These are phyloP conservation scores for Diaporthe caulivora DNA, from an alignment of 2,329 filamentous ascomycete genomes.

Conservation along the genomic window DNA sequence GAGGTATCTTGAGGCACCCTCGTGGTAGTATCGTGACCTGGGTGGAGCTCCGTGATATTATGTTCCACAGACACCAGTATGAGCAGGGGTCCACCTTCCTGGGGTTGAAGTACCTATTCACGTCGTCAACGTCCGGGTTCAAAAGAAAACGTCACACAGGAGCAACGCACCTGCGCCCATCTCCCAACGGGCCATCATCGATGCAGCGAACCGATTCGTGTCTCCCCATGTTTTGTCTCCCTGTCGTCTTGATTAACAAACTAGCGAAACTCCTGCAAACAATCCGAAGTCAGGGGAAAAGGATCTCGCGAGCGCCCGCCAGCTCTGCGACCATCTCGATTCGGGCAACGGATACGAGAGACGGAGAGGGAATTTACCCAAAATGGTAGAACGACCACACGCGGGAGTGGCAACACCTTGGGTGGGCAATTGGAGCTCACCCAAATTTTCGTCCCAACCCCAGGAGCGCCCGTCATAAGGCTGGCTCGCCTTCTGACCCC, in stretches of 20 bases:
- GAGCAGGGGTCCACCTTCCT: background rate
- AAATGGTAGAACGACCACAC: background rate
- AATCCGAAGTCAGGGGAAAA: background rate
- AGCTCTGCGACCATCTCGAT: constrained; percentile 11
- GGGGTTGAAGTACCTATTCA: too few species aligned
- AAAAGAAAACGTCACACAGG: background rate
- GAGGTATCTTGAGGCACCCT: too few species aligned
- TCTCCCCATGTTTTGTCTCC: background rate
- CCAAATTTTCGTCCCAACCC: background rate
- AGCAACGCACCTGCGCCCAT: background rate
- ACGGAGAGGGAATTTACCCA: background rate
- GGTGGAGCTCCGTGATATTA: background rate
- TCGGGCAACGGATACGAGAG: constrained; percentile 21
- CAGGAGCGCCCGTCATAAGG: background rate
- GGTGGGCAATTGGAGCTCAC: background rate
- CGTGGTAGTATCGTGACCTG: too few species aligned
- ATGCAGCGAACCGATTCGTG: background rate
- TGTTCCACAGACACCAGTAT: too few species aligned
- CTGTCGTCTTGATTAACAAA: background rate
- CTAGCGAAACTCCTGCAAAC: background rate
- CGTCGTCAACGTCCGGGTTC: background rate
- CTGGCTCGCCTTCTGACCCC: background rate
- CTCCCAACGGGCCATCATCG: background rate
- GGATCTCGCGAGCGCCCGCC: background rate
- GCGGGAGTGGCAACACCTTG: background rate